Conservation (phyloP, 257 asterid genomes). For the Penstemon davidsonii region DNA sequence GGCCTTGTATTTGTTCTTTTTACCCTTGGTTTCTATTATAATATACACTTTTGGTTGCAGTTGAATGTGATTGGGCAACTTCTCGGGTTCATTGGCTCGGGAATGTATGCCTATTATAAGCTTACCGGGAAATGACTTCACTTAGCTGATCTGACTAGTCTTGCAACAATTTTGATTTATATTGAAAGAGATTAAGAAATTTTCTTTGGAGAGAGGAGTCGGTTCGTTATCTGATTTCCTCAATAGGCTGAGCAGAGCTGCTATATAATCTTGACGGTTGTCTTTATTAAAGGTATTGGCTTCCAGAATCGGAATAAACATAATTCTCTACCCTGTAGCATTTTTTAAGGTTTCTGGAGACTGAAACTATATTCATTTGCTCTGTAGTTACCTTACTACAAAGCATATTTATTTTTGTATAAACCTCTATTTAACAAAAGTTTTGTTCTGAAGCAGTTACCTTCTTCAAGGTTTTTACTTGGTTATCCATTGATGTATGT, state of each 20-base stretch:
- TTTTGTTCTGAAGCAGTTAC: no score
- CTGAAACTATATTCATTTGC: neutral
- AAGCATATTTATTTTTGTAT: no score
- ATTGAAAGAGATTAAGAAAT: no score
- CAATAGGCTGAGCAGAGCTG: no score
- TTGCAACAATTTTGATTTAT: conserved; percentile 11
- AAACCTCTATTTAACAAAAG: no score
- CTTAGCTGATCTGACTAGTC: conserved; percentile 4
- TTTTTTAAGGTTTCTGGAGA: conserved; percentile 9
- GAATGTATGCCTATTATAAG: conserved; percentile 70
- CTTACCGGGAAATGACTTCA: conserved; percentile 58
- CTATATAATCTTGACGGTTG: no score
- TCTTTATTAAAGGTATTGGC: conserved; percentile 9
- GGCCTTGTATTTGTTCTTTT: neutral
- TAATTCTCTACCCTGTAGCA: neutral
- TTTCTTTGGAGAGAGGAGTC: no score
- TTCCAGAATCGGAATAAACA: neutral
- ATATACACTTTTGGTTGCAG: conserved; percentile 43
- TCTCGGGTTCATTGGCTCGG: conserved; percentile 78
- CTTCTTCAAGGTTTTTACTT: no score
- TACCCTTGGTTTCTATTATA: neutral
- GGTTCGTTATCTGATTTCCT: no score
- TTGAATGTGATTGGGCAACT: conserved; percentile 77
- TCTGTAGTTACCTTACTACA: no score
- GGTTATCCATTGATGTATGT: no score